Base-by-base conservation (phyloP, 805 yeast genomes). In the Lipomyces orientalis region DNA sequence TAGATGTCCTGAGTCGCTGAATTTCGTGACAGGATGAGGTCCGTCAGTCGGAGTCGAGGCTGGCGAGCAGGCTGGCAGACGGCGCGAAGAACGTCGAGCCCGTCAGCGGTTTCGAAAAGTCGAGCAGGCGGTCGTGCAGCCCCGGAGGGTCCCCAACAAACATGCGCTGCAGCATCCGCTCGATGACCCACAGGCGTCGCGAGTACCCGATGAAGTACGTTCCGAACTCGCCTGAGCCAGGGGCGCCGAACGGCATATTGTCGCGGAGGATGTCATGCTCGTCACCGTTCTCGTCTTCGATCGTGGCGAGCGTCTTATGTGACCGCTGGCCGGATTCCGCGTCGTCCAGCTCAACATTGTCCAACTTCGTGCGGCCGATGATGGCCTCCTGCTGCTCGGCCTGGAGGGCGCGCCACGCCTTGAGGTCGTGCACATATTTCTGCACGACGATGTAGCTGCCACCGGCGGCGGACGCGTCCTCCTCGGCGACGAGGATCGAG, bases 241-340 rank as follows among this genome's bases (percentile, higher is more conserved):
- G 54, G 1, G 66, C 31, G 25, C 75, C 75, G 64, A 73, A 73
- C 16, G 75, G 75, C 75, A 73, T 72, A 46, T 73, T 73, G 59
- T 72, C 74, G 14, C 75, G 68, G 19, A 73, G 56, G 56, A 73
- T 72, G 55, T 68, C 72, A 54, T 65, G 62, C 63, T 67, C 68
- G 19, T 64, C 62, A 33, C 77, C 88, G 34, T 58, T n/a, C 67
- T 84, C 88, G 76, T 90, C 96, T 67, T 81, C 83, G 74, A 90
- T 90, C 35, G 94, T 90, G 52, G 88, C 87, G 62, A 86, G 77
- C 31, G 71, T 69, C 56, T 75, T 63, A 62, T 72, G 74, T 78
- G 79, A 78, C 31, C 58, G 65, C 57, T 62, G 55, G 25, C 66
- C 68, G 3, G 16, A 12, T 0, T 3, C 52, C 19, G 68, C 66